Evolutionary conservation across 2,329 filamentous ascomycete genomes (phyloP), one percentile per base, ranked within the genome.

Genomic region (Stagonosporopsis rhizophila): DNA sequence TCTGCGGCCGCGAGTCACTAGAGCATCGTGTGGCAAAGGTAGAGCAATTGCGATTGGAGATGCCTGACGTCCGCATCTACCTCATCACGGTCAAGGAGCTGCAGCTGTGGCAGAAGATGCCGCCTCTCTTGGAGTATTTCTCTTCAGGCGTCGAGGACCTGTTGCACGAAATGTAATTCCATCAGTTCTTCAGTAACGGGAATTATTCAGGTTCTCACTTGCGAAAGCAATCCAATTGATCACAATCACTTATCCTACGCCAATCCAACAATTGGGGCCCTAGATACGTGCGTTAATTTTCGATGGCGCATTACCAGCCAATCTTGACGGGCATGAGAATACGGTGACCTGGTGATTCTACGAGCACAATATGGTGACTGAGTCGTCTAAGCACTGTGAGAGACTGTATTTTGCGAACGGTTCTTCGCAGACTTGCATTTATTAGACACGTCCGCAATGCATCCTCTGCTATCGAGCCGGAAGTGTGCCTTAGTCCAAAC

Each of bases 81-180:
- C 45, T 22, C 45, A 50, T 8, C 46, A 56, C 28, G 52, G 52
- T 7, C 46, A 50, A 15, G 52, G 46, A 35, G 45, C 52, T 17
- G 46, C 45, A 6, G 34, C 45, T 11, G 52, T 46, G 23, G 40
- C 35, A 28, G 52, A 56, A 27, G 52, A 56, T 35, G 52, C 52
- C 9, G 46, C 52, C 22, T 44, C 45, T 8, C 45, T 55, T 12
- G 52, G 39, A 1, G 11, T 40, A 3, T 49, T 55, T 12, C 12
- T 55, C 23, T 44, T 45, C 11, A 27, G 8, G 17, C 1, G 12
- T 23, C 14, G 23, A 17, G 22, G 27, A 15, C 9, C 34, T 32
- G 5, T 38, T 9, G 28, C 20, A 23, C 37, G 30, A n/a, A n/a
- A 3, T 15, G 23, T 14, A 11, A 27, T 55, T 5, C 34, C 45